These are phyloP conservation scores for Cryomyces minteri DNA, from an alignment of 495 filamentous ascomycete genomes.

Conservation along the genomic window DNA sequence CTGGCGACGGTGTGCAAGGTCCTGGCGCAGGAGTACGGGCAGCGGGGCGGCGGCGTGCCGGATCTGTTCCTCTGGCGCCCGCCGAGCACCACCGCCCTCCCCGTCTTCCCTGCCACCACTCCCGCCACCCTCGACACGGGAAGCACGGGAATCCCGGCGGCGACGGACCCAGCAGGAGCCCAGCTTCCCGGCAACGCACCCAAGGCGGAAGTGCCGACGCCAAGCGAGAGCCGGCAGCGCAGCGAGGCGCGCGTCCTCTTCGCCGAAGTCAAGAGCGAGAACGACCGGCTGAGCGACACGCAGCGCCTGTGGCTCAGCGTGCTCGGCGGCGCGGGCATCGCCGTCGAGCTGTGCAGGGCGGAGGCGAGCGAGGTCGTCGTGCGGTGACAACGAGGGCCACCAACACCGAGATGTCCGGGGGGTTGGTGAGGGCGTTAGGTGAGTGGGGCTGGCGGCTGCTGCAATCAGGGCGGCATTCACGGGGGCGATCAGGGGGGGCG, in stretches of 20 bases:
- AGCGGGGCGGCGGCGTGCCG: conserved; percentile 74
- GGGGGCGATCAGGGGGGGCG: no score
- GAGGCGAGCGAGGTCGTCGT: conserved; percentile 52
- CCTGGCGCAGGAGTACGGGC: conserved; percentile 80
- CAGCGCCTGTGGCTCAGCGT: conserved; percentile 96
- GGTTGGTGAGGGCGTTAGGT: no score
- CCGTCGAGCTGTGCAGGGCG: conserved; percentile 78
- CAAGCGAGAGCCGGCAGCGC: conserved; percentile 2
- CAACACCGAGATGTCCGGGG: no score
- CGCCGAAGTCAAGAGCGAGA: conserved; percentile 83
- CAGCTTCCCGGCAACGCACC: background rate
- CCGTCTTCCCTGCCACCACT: no score
- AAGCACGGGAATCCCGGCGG: background rate
- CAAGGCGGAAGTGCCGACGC: background rate
- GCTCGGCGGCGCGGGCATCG: conserved; percentile 60
- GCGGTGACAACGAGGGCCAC: background rate
- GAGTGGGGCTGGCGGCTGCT: no score
- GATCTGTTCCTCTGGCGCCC: conserved; percentile 78
- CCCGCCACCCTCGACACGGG: no score
- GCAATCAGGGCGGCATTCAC: no score
- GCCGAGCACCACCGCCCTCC: background rate
- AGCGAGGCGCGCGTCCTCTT: conserved; percentile 51
- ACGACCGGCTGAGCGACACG: conserved; percentile 90
- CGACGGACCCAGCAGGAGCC: conserved; percentile 1
- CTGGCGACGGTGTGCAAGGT: conserved; percentile 78